Percentiles rank a stretch among this genome's conserved stretches.
These are phyloP conservation scores for Talaromyces sp. DNA, from an alignment of 2,329 filamentous ascomycete species.

Conservation along the genomic window DNA sequence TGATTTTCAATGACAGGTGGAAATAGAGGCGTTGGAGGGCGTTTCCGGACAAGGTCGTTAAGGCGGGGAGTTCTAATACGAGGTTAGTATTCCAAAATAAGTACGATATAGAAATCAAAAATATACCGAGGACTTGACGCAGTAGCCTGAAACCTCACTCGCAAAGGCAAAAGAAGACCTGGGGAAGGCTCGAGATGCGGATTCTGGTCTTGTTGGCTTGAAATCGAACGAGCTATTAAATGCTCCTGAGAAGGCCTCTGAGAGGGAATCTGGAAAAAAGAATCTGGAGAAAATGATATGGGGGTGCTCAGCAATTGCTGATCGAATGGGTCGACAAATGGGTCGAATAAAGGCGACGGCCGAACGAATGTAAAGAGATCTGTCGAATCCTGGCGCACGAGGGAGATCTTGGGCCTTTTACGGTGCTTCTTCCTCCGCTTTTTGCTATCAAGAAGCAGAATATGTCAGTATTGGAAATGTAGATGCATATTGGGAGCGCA, in stretches of 20 bases:
- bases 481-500: not conserved
- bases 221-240: not conserved
- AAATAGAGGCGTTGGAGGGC: not conserved
- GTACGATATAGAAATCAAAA: not conserved
- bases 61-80: not conserved
- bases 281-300: constrained; percentile 3
- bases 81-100: not conserved
- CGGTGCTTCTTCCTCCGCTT: not conserved
- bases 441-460: not conserved
- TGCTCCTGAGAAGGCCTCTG: not conserved
- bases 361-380: not conserved
- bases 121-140: not conserved
- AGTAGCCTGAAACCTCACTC: not conserved
- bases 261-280: not conserved
- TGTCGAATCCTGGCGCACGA: not conserved
- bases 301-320: not conserved
- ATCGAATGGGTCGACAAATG: not conserved
- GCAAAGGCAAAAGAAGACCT: not conserved
- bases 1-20: not conserved
- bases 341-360: not conserved
- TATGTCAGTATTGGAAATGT: not conserved
- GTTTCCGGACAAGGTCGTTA: not conserved
- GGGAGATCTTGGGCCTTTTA: not conserved
- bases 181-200: not conserved
- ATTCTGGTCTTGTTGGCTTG: not conserved